Base-by-base conservation (phyloP, 805 yeast genomes). In the Metschnikowia kofuensis region DNA sequence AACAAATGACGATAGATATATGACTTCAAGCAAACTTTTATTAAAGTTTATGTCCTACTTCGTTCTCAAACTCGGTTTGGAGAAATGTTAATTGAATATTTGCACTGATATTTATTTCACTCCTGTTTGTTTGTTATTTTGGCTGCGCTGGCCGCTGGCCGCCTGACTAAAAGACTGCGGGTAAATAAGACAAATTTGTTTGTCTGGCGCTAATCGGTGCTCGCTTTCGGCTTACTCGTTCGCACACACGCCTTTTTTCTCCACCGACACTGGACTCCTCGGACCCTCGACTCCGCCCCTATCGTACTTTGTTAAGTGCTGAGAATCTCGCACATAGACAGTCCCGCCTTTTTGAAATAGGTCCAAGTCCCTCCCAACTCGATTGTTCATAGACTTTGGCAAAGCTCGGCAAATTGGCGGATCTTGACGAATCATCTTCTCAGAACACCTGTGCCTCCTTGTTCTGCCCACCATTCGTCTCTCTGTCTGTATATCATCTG, bases 401-500 rank as follows among this genome's bases (percentile, higher is more conserved):
- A 12, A 30, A 30, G 13, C 32, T 30, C 12, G 12, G 13, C 2
- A 12, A 30, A 12, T 12, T 3, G 13, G 32, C 6, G 6, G 32
- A 34, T 10, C 13, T 34, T 12, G 13, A 34, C 36, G 8, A 34
- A 10, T 7, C n/a, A 10, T 34, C 36, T 2, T 2, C 36, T 4
- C 8, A 13, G 36, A 29, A 45, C 44, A 35, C 37, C 44, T 13
- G 48, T 40, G 48, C 48, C 47, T 35, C 48, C 44, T 40, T 36
- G 38, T 31, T 41, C 48, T 39, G 40, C 48, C 35, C 16, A 39
- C 43, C 38, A 45, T 36, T 36, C 44, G 35, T 44, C 31, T 31
- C 38, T 31, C 48, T 13, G 32, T 15, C 40, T 35, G 16, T 11
- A 29, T 10, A 29, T 40, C 41, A 29, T 35, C 40, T 26, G 39